These are phyloP conservation scores for Hirsutella minnesotensis DNA, from an alignment of 2,329 filamentous ascomycete genomes.

Conservation along the genomic window DNA sequence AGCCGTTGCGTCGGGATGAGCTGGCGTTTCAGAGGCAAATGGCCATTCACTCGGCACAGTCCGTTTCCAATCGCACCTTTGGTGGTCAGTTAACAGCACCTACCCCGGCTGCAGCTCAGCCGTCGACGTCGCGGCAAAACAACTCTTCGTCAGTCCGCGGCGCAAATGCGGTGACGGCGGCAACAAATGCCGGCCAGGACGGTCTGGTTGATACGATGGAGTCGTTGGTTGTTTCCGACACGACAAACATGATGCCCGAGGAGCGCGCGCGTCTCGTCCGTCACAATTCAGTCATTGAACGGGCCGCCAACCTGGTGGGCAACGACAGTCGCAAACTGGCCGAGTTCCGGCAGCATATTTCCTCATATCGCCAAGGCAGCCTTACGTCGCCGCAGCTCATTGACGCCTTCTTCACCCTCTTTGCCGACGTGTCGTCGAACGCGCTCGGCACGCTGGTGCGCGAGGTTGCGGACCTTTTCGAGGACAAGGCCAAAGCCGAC, in stretches of 20 bases:
- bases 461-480: slow-evolving; percentile 86
- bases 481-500: slow-evolving; percentile 64
- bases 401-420: slow-evolving; percentile 77
- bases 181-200: not conserved
- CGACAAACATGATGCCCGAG: slow-evolving; percentile 51
- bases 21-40: slow-evolving; percentile 85
- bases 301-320: slow-evolving; percentile 67
- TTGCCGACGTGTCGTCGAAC: slow-evolving; percentile 62
- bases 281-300: slow-evolving; percentile 75
- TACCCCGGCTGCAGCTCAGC: slow-evolving; percentile 8
- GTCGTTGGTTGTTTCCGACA: slow-evolving; percentile 38
- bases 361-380: slow-evolving; percentile 59
- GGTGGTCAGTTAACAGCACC: slow-evolving; percentile 62
- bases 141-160: not conserved
- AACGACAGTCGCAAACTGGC: slow-evolving; percentile 65
- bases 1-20: slow-evolving; percentile 74
- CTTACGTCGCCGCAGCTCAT: slow-evolving; percentile 66
- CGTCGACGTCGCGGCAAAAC: slow-evolving; percentile 8
- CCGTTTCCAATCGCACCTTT: slow-evolving; percentile 68
- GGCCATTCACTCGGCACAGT: slow-evolving; percentile 81
- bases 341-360: slow-evolving; percentile 70
- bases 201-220: not conserved
- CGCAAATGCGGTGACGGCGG: not conserved
- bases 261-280: slow-evolving; percentile 71
- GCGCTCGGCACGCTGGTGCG: slow-evolving; percentile 82